Conservation (phyloP, 805 yeast species). For the Metschnikowia sp. region DNA sequence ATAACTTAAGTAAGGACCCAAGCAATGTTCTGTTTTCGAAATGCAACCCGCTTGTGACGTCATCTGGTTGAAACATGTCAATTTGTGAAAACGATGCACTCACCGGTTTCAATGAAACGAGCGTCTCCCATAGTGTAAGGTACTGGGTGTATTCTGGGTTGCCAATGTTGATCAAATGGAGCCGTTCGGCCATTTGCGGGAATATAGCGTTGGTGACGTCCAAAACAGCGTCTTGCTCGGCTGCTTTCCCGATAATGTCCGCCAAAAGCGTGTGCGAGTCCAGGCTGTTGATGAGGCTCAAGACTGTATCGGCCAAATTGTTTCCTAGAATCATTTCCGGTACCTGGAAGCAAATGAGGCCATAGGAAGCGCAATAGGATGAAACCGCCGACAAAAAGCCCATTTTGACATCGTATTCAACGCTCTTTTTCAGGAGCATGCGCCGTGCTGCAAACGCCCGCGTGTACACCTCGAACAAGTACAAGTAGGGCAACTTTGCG, state of each 20-base stretch:
- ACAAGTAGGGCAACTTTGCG: conserved; percentile 41
- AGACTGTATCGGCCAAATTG: conserved; percentile 29
- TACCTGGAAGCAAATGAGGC: conserved; percentile 63
- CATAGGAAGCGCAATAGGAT: conserved; percentile 55
- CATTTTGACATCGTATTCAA: conserved; percentile 33
- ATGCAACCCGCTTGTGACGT: conserved; percentile 42
- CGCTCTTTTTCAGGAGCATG: conserved; percentile 39
- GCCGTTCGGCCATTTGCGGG: conserved; percentile 40
- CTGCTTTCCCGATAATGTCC: conserved; percentile 55
- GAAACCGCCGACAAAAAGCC: conserved; percentile 46
- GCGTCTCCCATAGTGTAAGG: conserved; percentile 53
- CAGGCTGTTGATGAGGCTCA: conserved; percentile 22
- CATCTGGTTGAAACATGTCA: conserved; percentile 50
- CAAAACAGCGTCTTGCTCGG: conserved; percentile 61
- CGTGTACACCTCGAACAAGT: conserved; percentile 45
- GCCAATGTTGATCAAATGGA: conserved; percentile 41
- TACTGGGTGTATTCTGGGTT: conserved; percentile 51
- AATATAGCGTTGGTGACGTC: conserved; percentile 57
- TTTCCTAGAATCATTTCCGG: conserved; percentile 56
- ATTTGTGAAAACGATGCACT: conserved; percentile 58
- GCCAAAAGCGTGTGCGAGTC: conserved; percentile 38
- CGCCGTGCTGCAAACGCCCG: conserved; percentile 41
- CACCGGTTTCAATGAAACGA: conserved; percentile 57
- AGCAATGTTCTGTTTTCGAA: conserved; percentile 62
- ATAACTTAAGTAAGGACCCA: conserved; percentile 73